Evolutionary conservation across 2,329 filamentous ascomycete species (phyloP), one percentile per base, ranked within the genome.

Genomic region (Penicillium sp.): DNA sequence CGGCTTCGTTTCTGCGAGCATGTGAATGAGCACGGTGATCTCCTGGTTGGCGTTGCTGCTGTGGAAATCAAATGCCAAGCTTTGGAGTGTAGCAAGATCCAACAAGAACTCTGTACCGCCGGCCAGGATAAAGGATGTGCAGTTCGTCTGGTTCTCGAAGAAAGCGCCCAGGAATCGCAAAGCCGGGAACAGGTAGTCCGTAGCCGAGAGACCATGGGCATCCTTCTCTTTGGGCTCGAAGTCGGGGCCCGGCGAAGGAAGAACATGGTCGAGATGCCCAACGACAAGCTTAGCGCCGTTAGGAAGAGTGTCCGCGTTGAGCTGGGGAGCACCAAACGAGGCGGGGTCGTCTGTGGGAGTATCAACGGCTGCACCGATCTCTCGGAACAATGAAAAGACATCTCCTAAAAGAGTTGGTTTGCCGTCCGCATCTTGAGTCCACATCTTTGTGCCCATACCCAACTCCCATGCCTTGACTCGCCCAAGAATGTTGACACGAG

Each of bases 101-200:
- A 98, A 75, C 19, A 97, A 75, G 44, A 85, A 77, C 66, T 96
- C 88, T 22, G 91, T 82, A 6, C 88, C 93, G 50, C 89, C 88
- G 43, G 79, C 78, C 48, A 86, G 81, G 54, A 93, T 82, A 62
- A 96, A 91, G 22, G 79, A 78, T 17, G 76, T 73, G 67, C 86
- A 90, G 59, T 94, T 78, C 31, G 76, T 76, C 49, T 79, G 76
- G 61, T 94, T 95, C 54, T 81, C 79, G 52, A 93, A 81, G 64
- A 93, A 91, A 1, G 85, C 80, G 34, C 76, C 73, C 40, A 98
- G 71, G 65, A 98, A 98, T 43, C 81, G 85, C 52, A 85, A 79
- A 33, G 88, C 75, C 22, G 86, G 85, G 61, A 81, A 82, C 49
- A 96, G 78, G 63, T 91, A 95, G 34, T 83, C 78, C 44, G 80